A percentile compares a stretch with the other conserved stretches of the same genome.
phyloP scores from a whole-genome alignment of 148 eudicot species.

The Persicaria maculosa region DNA sequence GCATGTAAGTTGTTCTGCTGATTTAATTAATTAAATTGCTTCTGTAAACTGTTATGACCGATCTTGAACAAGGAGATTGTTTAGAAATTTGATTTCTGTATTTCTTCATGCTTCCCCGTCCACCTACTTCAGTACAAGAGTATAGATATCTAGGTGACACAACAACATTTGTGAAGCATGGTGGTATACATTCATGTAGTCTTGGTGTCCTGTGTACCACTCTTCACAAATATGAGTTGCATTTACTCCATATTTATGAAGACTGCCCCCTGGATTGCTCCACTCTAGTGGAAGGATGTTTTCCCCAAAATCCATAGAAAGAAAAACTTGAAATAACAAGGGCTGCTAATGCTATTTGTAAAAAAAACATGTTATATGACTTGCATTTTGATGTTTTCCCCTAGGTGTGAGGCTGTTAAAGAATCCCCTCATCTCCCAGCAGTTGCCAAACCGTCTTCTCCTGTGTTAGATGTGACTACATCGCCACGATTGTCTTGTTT shows the following conservation, averaged over 20 bases:
- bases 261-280: background rate
- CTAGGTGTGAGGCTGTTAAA: slow-evolving; percentile 34
- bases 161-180: too few relatives aligned
- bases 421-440: slow-evolving; percentile 23
- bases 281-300: background rate
- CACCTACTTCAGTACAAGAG: background rate
- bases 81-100: background rate
- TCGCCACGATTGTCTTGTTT: slow-evolving; percentile 27
- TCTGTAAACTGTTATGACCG: background rate
- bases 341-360: background rate
- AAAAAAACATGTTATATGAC: slow-evolving; percentile 14
- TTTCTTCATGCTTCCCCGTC: too few relatives aligned
- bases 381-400: background rate
- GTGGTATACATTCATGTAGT: too few relatives aligned
- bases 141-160: background rate
- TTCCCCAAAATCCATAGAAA: background rate
- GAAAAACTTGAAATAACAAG: background rate
- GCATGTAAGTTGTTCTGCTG: slow-evolving; percentile 35
- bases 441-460: slow-evolving; percentile 21
- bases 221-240: background rate
- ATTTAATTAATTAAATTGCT: background rate
- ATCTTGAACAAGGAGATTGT: background rate
- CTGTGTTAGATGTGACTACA: slow-evolving; percentile 22
- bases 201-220: background rate
- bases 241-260: background rate